Base-by-base conservation (phyloP, 2,329 filamentous ascomycete genomes). In the Cadophora malorum region DNA sequence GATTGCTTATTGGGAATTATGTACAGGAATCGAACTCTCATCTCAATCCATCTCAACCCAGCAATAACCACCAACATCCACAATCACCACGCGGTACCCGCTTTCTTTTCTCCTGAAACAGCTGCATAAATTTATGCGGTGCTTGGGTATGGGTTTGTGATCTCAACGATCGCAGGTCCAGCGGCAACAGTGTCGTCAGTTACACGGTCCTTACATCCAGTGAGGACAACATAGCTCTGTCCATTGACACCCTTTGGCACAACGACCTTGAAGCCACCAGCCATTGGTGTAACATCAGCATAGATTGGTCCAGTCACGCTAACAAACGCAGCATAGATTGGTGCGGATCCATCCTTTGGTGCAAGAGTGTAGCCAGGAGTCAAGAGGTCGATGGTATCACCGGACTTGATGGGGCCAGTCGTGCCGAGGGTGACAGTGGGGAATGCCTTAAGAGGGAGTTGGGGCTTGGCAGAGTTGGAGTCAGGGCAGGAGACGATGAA, bases 381-480 rank as follows among this genome's bases (percentile, higher is more conserved):
- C 70, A 78, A 70, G 8, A 77, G 64, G 21, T 69, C 73, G 45
- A 77, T 71, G 14, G 66, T 70, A 45, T 69, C 69, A 31, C 68
- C 71, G 35, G 67, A 67, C 64, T 71, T 69, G 65, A 72, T 74
- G n/a, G 63, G 58, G 4, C 60, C 59, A 1, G 52, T 65, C 4
- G 76, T 72, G 8, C 71, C 72, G 19, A 78, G 70, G 21, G 75
- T 71, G 3, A 90, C 78, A 14, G 76, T 70, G 2, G 88, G 86
- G 80, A 90, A 90, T 0, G 86, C 84, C 78, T 85, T 86, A 75
- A 91, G 83, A 1, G 87, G 86, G 1, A 90, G 81, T 49, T 65
- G 60, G 9, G 65, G 56, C 50, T 64, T 66, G 1, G 78, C 70
- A 0, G 82, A 79, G 75, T 88, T 88, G 70, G 79, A 68, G 0